Base-by-base conservation (phyloP, 176 grass and related monocot genomes). In the Musa troglodytarum region DNA sequence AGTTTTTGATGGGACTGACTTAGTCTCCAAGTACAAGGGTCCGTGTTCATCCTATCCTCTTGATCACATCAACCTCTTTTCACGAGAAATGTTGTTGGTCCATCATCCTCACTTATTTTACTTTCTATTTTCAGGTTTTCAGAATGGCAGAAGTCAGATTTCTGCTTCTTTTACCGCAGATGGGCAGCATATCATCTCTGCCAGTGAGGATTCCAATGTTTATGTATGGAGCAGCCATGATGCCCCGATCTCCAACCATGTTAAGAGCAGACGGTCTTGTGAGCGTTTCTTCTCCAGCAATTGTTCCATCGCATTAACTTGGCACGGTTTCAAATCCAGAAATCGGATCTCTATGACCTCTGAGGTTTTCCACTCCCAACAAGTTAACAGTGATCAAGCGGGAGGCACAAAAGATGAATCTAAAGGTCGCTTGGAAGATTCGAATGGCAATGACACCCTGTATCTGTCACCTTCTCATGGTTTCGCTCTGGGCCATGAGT, bases 1-100 rank as follows among this genome's bases (percentile, higher is more conserved):
- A 86, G 92, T 96, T 77, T 71, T 96, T 69, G 82, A 96, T 53
- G 89, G 89, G 25, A 77, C 56, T 50, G 79, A 72, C 56, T 83
- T 96, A 83, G 86, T 84, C 85, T 84, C 84, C 76, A 90, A 92
- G 75, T 96, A 88, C 77, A 96, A 90, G 82, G 93, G 93, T 96
- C 92, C 14, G 22, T 11, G 12, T 23, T 1, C 13, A 62, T 22
- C 63, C 29, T 50, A 7, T 64, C 34, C 16, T 49, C 8, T 63
- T 6, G 6, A 12, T 61, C 17, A 3, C 9, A 34, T 62, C 9
- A 43, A 43, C 34, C 23, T 8, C 9, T 76, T 13, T 50, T 21
- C 11, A 21, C 7, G 10, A 50, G 11, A 68, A 8, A 21, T 4
- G 7, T 54, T 49, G 17, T 50, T 50, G 1, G 2, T 6, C 17